These are phyloP conservation scores for Helicostylum pulchrum DNA, from an alignment of 192 early-diverging fungal genomes.

Conservation along the genomic window DNA sequence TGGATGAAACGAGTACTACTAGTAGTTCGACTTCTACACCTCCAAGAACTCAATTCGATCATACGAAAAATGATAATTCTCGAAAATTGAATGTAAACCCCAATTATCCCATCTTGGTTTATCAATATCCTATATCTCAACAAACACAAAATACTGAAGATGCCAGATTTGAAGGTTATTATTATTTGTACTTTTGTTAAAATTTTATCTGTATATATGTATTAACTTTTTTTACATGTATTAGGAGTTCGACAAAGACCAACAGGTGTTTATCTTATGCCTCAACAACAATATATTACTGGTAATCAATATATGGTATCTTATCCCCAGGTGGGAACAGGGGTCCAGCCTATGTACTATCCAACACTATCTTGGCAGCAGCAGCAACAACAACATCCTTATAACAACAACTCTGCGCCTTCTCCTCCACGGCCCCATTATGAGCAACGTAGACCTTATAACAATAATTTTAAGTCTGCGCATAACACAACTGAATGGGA, in stretches of 20 bases:
- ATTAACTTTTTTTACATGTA: too few species aligned
- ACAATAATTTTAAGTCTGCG: too few species aligned
- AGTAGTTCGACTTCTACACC: too few species aligned
- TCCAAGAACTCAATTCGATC: too few species aligned
- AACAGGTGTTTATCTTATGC: conserved; percentile 17
- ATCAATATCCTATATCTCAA: conserved; percentile 1
- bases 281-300: conserved; percentile 7
- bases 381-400: neutral
- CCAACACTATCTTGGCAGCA: conserved; percentile 4
- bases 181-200: neutral
- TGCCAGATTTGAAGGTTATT: too few species aligned
- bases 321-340: conserved; percentile 11
- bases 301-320: conserved; percentile 8
- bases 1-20: too few species aligned
- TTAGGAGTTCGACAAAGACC: conserved; percentile 2
- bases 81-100: neutral
- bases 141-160: neutral
- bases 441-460: too few species aligned
- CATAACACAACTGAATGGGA: too few species aligned
- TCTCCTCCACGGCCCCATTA: too few species aligned
- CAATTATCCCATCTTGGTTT: conserved; percentile 7
- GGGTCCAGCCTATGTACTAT: neutral
- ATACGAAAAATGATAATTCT: neutral
- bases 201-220: too few species aligned
- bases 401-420: too few species aligned